Conservation (phyloP, 2,329 filamentous ascomycete species). For the Verticillium klebahnii region DNA sequence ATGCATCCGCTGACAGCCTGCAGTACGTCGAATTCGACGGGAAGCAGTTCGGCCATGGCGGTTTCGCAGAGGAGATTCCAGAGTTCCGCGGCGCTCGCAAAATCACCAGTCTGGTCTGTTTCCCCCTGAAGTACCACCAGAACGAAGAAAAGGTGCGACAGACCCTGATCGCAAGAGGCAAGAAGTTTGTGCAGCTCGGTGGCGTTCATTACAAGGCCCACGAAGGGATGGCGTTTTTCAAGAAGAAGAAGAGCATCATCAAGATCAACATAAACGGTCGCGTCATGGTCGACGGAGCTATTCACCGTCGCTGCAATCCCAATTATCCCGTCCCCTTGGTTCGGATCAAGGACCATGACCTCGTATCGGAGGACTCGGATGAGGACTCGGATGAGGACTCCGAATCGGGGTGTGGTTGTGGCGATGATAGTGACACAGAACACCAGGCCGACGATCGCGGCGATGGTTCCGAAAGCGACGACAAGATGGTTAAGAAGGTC, state of each 20-base stretch:
- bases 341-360: constrained; percentile 64
- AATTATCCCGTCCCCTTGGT: constrained; percentile 78
- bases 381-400: constrained; percentile 40
- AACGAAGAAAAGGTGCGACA: constrained; percentile 27
- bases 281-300: constrained; percentile 28
- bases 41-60: constrained; percentile 34
- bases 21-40: constrained; percentile 43
- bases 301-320: constrained; percentile 75
- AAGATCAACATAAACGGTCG: constrained; percentile 23
- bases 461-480: constrained; percentile 33
- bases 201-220: constrained; percentile 46
- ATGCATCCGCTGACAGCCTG: constrained; percentile 49
- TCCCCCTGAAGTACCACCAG: constrained; percentile 39
- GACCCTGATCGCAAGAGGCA: constrained; percentile 33
- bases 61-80: constrained; percentile 26
- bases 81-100: constrained; percentile 41
- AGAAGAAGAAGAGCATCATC: constrained; percentile 24
- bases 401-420: constrained; percentile 31
- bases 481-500: constrained; percentile 46
- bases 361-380: constrained; percentile 44
- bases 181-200: constrained; percentile 37
- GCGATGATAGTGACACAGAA: constrained; percentile 14
- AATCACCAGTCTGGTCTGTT: constrained; percentile 37
- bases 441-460: constrained; percentile 28
- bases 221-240: constrained; percentile 30